Conservation (phyloP, 2,329 filamentous ascomycete species). For the Arthrobotrys entomopaga region DNA sequence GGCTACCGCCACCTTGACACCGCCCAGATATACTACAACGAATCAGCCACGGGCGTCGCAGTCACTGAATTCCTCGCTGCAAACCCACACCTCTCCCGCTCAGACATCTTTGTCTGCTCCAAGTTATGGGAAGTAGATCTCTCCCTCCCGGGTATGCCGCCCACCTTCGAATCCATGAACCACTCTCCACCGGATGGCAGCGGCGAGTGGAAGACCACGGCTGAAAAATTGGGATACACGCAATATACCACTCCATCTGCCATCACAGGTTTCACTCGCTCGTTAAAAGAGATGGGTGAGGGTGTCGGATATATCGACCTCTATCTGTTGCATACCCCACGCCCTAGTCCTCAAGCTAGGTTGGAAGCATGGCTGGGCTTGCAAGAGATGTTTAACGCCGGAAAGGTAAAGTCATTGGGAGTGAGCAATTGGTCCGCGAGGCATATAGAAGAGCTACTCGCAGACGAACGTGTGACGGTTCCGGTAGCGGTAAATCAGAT, state of each 20-base stretch:
- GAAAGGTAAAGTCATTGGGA: constrained; percentile 75
- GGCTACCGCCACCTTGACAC: constrained; percentile 52
- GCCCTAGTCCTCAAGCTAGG: constrained; percentile 76
- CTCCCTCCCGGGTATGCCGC: constrained; percentile 35
- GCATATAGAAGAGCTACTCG: constrained; percentile 72
- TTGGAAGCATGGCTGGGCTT: constrained; percentile 79
- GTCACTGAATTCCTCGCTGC: constrained; percentile 32
- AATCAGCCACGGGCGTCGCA: constrained; percentile 31
- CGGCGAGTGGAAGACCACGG: constrained; percentile 25
- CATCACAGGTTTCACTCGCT: constrained; percentile 28
- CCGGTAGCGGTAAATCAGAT: constrained; percentile 80
- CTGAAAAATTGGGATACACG: constrained; percentile 19
- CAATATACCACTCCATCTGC: constrained; percentile 25
- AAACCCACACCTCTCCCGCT: constrained; percentile 34
- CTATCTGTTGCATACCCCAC: constrained; percentile 79
- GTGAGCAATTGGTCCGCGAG: constrained; percentile 81
- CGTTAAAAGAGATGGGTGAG: constrained; percentile 27
- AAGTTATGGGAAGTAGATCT: constrained; percentile 48
- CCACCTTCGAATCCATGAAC: constrained; percentile 33
- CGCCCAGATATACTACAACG: constrained; percentile 49
- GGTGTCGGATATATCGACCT: constrained; percentile 80
- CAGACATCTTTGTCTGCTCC: constrained; percentile 49
- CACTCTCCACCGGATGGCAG: constrained; percentile 22
- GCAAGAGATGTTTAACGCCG: constrained; percentile 77
- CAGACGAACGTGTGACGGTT: constrained; percentile 61